These are phyloP conservation scores for Cutaneotrichosporon sp. DNA, from an alignment of 1,284 basidiomycete genomes.

Conservation along the genomic window DNA sequence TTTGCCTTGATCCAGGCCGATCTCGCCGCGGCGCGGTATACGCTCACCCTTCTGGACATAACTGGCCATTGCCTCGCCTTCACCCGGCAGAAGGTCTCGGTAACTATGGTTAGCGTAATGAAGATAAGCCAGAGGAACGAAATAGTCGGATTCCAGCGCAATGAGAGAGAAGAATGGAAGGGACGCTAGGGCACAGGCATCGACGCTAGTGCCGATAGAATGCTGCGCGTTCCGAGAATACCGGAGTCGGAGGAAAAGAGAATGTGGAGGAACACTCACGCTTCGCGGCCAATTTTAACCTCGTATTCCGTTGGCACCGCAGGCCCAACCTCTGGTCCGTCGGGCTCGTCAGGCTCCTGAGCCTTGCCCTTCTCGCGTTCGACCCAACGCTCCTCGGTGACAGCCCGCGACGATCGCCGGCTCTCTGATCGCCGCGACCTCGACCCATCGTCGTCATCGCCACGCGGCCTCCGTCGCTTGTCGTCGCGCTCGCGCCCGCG, in stretches of 20 bases:
- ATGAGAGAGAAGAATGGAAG: background rate
- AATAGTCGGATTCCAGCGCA: no score
- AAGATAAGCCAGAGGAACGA: background rate
- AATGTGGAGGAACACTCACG: slow-evolving; percentile 51
- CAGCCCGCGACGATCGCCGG: no score
- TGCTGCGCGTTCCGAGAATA: no score
- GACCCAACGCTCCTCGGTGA: background rate
- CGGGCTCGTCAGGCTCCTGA: slow-evolving; percentile 46
- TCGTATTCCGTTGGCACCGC: slow-evolving; percentile 45
- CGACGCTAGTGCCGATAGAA: no score
- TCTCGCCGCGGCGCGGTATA: slow-evolving; percentile 97
- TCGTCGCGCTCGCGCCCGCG: slow-evolving; percentile 19
- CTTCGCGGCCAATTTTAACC: slow-evolving; percentile 57
- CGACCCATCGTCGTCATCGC: background rate
- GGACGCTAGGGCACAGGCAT: background rate
- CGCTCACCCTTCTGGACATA: slow-evolving; percentile 85
- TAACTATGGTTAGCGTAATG: slow-evolving; percentile 46
- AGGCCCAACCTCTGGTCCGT: slow-evolving; percentile 68
- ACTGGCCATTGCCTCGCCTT: slow-evolving; percentile 94
- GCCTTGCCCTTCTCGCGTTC: background rate
- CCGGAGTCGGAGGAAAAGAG: no score
- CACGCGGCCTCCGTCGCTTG: slow-evolving; percentile 22
- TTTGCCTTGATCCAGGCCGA: slow-evolving; percentile 78
- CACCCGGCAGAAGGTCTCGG: slow-evolving; percentile 82
- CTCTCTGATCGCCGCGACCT: background rate